phyloP scores from a whole-genome alignment of 176 grass and related monocot species.

The Zizania latifolia region DNA sequence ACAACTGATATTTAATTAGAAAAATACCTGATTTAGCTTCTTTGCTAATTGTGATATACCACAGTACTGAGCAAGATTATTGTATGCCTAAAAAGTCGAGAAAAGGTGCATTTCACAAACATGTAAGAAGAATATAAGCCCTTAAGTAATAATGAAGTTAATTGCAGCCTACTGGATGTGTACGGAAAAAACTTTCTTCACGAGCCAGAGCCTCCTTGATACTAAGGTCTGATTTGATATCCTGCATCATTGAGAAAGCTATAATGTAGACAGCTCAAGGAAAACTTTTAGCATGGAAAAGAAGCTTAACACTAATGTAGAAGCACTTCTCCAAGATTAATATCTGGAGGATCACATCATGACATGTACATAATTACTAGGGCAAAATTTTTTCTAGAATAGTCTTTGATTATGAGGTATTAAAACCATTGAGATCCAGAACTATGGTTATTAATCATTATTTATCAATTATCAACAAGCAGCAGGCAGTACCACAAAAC shows the following conservation, averaged over 20 bases:
- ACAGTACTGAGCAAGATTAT: slow-evolving; percentile 84
- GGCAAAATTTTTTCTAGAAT: not conserved
- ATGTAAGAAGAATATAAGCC: slow-evolving; percentile 1
- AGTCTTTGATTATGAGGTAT: not conserved
- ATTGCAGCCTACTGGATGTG: slow-evolving; percentile 57
- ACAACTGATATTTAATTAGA: not conserved
- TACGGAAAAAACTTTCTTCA: slow-evolving; percentile 89
- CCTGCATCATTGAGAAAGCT: slow-evolving; percentile 45
- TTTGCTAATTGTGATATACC: slow-evolving; percentile 92
- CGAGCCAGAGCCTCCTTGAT: slow-evolving; percentile 82
- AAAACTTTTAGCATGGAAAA: slow-evolving; percentile 14
- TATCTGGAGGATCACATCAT: not conserved
- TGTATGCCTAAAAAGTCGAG: slow-evolving; percentile 64
- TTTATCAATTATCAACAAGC: not conserved
- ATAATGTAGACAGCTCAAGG: slow-evolving; percentile 1
- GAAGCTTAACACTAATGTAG: not conserved
- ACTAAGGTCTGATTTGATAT: slow-evolving; percentile 82
- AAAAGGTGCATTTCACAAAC: slow-evolving; percentile 12
- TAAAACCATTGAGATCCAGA: not conserved
- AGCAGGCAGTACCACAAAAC: not conserved
- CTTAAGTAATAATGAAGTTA: slow-evolving; percentile 2
- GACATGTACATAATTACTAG: not conserved
- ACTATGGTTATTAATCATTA: not conserved
- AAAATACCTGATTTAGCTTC: slow-evolving; percentile 86
- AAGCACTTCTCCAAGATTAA: not conserved